Conservation (phyloP, 73 alveolate species). For the Paramecium caudatum region DNA sequence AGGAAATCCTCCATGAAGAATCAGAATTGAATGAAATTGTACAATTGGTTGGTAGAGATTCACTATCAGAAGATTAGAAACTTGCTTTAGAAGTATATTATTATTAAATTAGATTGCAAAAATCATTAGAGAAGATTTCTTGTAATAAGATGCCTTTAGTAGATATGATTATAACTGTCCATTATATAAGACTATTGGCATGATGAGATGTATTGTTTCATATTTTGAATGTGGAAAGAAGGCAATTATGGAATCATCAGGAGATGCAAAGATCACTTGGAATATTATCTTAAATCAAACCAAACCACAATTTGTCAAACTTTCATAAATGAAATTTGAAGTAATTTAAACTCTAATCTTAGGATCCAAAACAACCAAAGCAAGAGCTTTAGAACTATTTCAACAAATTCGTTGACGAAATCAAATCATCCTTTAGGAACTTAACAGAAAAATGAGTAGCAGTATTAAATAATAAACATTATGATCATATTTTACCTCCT, state of each 20-base stretch:
- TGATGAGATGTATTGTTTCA: constrained; percentile 93
- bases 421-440: constrained; percentile 88
- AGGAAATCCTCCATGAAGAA: constrained; percentile 97
- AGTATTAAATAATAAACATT: background rate
- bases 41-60: constrained; percentile 99
- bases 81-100: constrained; percentile 89
- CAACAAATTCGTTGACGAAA: constrained; percentile 82
- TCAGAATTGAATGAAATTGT: constrained; percentile 99
- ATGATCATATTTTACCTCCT: background rate
- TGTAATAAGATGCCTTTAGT: constrained; percentile 98
- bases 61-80: constrained; percentile 98
- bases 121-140: constrained; percentile 97
- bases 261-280: constrained; percentile 92
- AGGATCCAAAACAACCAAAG: constrained; percentile 82
- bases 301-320: constrained; percentile 81
- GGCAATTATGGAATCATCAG: constrained; percentile 87
- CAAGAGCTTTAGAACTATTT: constrained; percentile 80
- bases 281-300: constrained; percentile 80
- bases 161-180: constrained; percentile 98
- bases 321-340: constrained; percentile 87
- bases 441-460: constrained; percentile 74
- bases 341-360: constrained; percentile 8
- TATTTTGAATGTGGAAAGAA: constrained; percentile 90
- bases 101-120: constrained; percentile 83
- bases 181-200: constrained; percentile 93